Conservation (phyloP, 768 basidiomycete species). For the Xerocomellus dryophilus region DNA sequence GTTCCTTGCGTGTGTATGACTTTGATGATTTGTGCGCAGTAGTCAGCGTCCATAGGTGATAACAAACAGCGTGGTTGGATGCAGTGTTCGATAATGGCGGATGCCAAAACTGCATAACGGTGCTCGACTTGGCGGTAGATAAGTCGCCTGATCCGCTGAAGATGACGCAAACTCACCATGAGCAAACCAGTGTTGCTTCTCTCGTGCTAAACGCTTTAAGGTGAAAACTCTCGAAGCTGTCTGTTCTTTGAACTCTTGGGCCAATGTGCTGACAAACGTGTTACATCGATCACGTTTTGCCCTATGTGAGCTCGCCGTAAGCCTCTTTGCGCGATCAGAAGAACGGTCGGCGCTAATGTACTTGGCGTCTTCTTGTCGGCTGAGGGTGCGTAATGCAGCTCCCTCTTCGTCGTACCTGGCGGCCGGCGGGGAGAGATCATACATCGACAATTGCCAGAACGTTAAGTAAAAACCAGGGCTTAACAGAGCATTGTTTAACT, state of each 20-base stretch:
- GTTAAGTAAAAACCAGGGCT: constrained; percentile 93
- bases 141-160: constrained; percentile 1
- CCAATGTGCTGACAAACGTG: constrained; percentile 52
- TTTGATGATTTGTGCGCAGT: constrained; percentile 87
- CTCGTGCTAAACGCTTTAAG: constrained; percentile 69
- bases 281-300: constrained; percentile 65
- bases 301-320: constrained; percentile 56
- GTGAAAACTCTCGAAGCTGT: constrained; percentile 69
- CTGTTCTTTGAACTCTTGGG: constrained; percentile 75
- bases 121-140: constrained; percentile 27
- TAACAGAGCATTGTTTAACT: constrained; percentile 1
- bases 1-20: constrained; percentile 87
- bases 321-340: constrained; percentile 57
- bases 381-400: constrained; percentile 54
- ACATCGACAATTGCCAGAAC: constrained; percentile 95
- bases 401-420: constrained; percentile 79
- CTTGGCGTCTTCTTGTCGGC: constrained; percentile 65
- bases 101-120: constrained; percentile 47
- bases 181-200: constrained; percentile 82
- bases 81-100: constrained; percentile 81
- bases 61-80: constrained; percentile 87
- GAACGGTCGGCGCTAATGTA: constrained; percentile 69
- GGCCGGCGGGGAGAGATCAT: constrained; percentile 80
- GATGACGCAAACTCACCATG: constrained; percentile 41
- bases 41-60: constrained; percentile 97